These are phyloP conservation scores for Hordeum marinum DNA, from an alignment of 176 grass and related monocot species.

Conservation along the genomic window DNA sequence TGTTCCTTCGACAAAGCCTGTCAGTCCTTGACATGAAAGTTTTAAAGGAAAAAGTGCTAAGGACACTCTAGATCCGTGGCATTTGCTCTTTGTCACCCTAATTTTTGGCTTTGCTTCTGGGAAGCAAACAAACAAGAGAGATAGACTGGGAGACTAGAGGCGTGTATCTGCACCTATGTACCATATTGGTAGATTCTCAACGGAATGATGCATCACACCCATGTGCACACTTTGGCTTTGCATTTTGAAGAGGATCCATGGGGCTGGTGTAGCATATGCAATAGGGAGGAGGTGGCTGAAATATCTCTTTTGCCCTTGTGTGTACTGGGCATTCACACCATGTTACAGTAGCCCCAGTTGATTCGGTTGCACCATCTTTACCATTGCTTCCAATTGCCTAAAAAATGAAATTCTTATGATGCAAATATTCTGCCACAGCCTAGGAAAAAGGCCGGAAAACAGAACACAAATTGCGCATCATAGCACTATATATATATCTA, in stretches of 20 bases:
- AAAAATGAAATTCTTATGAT: neutral
- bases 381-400: neutral
- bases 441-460: neutral
- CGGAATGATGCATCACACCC: neutral
- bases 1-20: constrained; percentile 6
- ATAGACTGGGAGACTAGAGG: neutral
- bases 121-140: neutral
- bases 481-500: neutral
- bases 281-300: neutral
- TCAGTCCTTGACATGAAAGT: neutral
- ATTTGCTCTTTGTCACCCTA: neutral
- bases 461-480: neutral
- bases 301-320: neutral
- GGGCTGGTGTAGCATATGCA: neutral
- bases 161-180: neutral
- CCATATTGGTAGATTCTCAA: neutral
- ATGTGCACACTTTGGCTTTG: neutral
- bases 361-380: too few relatives aligned
- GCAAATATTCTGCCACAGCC: neutral
- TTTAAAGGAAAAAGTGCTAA: neutral
- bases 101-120: neutral
- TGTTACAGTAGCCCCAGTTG: neutral
- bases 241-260: neutral
- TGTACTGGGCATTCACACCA: neutral
- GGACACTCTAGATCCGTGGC: neutral